Percentiles rank a stretch among this genome's conserved stretches.
Conservation (phyloP, 345 rosid species). For the Syzygium aromaticum region DNA sequence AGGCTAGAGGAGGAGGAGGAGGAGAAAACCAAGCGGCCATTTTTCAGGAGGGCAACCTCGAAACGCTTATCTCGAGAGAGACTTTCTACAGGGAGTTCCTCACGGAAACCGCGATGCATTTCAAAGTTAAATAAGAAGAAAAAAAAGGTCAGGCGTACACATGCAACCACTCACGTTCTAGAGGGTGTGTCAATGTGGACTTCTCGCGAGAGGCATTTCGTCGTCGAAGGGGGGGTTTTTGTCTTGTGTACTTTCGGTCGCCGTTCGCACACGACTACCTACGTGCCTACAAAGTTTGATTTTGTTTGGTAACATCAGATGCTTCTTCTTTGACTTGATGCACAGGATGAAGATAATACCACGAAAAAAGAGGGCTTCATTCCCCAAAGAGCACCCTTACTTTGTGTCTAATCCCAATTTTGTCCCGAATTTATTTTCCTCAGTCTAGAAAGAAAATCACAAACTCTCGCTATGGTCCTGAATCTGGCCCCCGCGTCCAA, state of each 20-base stretch:
- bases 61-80: background rate
- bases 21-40: background rate
- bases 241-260: background rate
- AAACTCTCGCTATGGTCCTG: background rate
- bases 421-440: background rate
- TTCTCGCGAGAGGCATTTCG: background rate
- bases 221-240: background rate
- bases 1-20: background rate
- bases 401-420: background rate
- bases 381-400: background rate
- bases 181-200: background rate
- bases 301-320: background rate
- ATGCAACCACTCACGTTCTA: background rate
- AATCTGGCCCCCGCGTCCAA: background rate
- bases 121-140: background rate
- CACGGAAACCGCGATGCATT: background rate
- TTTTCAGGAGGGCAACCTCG: background rate
- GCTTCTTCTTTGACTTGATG: background rate
- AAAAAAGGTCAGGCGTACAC: background rate
- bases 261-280: background rate
- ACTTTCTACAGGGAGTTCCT: background rate
- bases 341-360: background rate
- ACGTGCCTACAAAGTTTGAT: background rate
- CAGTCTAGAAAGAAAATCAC: background rate
- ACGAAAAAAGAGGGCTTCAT: accelerated